Percentiles rank a stretch among this genome's conserved stretches.
Evolutionary conservation across 805 yeast species (phyloP).

Genomic region (Yarrowia yakushimensis): DNA sequence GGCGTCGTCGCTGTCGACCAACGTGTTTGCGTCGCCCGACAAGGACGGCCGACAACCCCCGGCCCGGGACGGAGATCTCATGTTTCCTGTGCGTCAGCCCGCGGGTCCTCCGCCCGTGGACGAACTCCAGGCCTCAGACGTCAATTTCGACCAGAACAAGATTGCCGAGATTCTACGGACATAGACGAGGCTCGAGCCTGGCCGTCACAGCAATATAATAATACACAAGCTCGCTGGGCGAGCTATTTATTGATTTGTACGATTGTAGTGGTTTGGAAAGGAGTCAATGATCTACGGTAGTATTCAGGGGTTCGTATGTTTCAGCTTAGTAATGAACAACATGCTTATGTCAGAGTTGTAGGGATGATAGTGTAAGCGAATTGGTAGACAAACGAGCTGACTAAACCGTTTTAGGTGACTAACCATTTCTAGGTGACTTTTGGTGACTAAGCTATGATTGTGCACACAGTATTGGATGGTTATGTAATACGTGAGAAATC

Average conservation of each 20-base stretch:
- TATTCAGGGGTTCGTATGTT: too few relatives aligned
- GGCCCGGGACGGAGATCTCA: slow-evolving; percentile 28
- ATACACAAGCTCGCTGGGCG: slow-evolving; percentile 5
- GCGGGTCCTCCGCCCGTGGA: slow-evolving; percentile 38
- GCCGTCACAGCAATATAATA: neutral
- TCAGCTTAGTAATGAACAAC: too few relatives aligned
- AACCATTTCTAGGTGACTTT: too few relatives aligned
- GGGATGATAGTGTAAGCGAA: too few relatives aligned
- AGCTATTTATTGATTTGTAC: neutral
- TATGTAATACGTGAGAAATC: too few relatives aligned
- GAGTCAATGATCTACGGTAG: too few relatives aligned
- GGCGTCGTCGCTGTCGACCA: slow-evolving; percentile 32
- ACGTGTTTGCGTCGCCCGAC: slow-evolving; percentile 26
- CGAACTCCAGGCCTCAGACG: slow-evolving; percentile 31
- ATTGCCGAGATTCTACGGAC: slow-evolving; percentile 12
- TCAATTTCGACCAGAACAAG: slow-evolving; percentile 31
- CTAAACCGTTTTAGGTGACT: too few relatives aligned
- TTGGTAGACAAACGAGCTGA: too few relatives aligned
- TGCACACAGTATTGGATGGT: too few relatives aligned
- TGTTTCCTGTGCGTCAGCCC: slow-evolving; percentile 37
- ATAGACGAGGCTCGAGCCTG: neutral
- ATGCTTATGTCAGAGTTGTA: too few relatives aligned
- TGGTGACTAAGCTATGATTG: too few relatives aligned
- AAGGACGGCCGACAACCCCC: neutral
- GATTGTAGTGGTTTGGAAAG: too few relatives aligned